Percentiles rank a stretch among this genome's conserved stretches.
Evolutionary conservation across 2,329 filamentous ascomycete genomes (phyloP).

Genomic region (Hymenoscyphus linearis): DNA sequence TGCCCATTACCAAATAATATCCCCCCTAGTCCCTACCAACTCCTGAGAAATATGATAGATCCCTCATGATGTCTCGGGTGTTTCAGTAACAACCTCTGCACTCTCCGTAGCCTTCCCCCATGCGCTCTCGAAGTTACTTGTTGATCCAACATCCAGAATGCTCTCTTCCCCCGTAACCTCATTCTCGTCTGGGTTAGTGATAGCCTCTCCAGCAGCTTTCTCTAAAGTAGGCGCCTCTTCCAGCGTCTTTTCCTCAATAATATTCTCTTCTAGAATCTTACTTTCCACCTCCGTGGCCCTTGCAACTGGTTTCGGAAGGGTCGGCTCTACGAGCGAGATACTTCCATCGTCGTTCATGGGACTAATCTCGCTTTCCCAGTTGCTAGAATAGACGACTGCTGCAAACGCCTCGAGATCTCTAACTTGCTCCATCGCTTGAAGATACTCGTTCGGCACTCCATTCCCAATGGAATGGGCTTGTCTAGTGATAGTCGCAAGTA

Average conservation of each 20-base stretch:
- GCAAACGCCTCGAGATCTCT: slow-evolving; percentile 77
- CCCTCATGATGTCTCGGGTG: slow-evolving; percentile 9
- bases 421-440: slow-evolving; percentile 70
- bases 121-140: slow-evolving; percentile 57
- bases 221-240: slow-evolving; percentile 6
- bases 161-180: slow-evolving; percentile 39
- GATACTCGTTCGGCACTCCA: slow-evolving; percentile 66
- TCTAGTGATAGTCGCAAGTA: slow-evolving; percentile 81
- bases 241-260: neutral
- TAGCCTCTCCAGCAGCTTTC: slow-evolving; percentile 13
- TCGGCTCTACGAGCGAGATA: slow-evolving; percentile 5
- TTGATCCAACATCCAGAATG: slow-evolving; percentile 46
- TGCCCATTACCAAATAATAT: neutral
- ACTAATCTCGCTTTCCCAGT: slow-evolving; percentile 65
- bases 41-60: slow-evolving; percentile 2
- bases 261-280: slow-evolving; percentile 9
- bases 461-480: slow-evolving; percentile 88
- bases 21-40: neutral
- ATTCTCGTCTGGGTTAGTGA: slow-evolving; percentile 16
- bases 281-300: slow-evolving; percentile 6
- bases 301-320: neutral
- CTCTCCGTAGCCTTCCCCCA: slow-evolving; percentile 60
- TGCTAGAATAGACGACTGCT: slow-evolving; percentile 81
- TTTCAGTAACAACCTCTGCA: slow-evolving; percentile 13
- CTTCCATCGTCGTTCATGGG: slow-evolving; percentile 22